Percentiles rank a stretch among this genome's conserved stretches.
These are phyloP conservation scores for Citrus medica DNA, from an alignment of 345 rosid species.

Conservation along the genomic window DNA sequence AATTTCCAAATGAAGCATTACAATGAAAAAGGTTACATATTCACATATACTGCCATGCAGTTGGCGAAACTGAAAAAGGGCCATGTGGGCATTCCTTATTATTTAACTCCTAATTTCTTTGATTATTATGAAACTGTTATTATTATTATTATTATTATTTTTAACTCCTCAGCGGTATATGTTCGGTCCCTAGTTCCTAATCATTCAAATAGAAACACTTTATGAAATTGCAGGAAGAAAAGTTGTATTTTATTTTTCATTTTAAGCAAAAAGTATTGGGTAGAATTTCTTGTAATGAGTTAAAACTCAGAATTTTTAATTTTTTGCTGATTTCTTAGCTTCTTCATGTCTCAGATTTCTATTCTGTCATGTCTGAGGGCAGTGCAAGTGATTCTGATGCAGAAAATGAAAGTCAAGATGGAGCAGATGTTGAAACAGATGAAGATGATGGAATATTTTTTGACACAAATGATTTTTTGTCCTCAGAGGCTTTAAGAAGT, in stretches of 20 bases:
- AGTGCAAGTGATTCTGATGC: constrained; percentile 83
- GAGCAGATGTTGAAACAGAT: constrained; percentile 85
- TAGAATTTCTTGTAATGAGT: neutral
- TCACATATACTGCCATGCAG: neutral
- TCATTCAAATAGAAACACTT: neutral
- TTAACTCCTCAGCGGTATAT: neutral
- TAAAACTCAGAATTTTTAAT: neutral
- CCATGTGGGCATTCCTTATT: neutral
- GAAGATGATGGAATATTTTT: constrained; percentile 78
- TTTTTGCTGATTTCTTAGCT: constrained; percentile 10
- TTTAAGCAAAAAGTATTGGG: neutral
- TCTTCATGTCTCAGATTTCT: constrained; percentile 70
- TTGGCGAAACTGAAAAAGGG: neutral
- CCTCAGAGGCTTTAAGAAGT: constrained; percentile 84
- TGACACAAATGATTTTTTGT: constrained; percentile 85
- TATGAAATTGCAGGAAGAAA: neutral
- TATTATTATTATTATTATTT: no score
- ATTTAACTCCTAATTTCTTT: neutral
- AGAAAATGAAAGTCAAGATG: constrained; percentile 92
- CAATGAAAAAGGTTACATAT: neutral
- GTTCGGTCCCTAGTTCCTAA: neutral
- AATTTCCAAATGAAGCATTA: neutral
- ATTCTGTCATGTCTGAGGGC: constrained; percentile 97
- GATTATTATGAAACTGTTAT: neutral
- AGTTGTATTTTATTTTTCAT: neutral